phyloP scores from a whole-genome alignment of 1,284 basidiomycete species.

The Fomitiporia mediterranea region DNA sequence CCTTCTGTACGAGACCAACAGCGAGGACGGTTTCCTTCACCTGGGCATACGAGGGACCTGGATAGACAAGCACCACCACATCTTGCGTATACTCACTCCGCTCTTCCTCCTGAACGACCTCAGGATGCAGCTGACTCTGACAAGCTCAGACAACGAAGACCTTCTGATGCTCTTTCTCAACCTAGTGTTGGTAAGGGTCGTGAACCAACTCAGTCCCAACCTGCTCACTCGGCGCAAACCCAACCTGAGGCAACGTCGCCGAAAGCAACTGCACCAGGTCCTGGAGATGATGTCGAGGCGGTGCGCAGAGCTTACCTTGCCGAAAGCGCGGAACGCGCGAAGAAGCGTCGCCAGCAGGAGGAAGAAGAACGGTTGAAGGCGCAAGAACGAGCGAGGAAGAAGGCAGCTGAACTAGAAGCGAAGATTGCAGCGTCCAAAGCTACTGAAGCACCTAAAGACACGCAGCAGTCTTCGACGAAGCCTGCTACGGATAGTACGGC shows the following conservation, averaged over 20 bases:
- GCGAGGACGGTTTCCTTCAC: conserved; percentile 33
- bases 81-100: conserved; percentile 22
- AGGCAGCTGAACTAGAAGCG: conserved; percentile 83
- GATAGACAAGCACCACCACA: conserved; percentile 40
- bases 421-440: conserved; percentile 47
- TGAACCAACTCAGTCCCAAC: neutral
- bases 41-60: conserved; percentile 23
- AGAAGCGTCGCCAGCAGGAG: conserved; percentile 73
- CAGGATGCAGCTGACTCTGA: neutral
- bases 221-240: neutral
- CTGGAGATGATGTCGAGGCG: conserved; percentile 62
- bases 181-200: conserved; percentile 8
- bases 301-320: conserved; percentile 85
- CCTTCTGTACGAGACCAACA: conserved; percentile 7
- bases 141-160: neutral
- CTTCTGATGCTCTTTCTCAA: conserved; percentile 6
- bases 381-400: conserved; percentile 78
- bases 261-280: conserved; percentile 27
- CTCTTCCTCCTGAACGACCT: neutral
- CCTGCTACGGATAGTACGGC: neutral
- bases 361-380: conserved; percentile 83
- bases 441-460: conserved; percentile 25
- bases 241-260: conserved; percentile 28
- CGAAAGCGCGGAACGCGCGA: conserved; percentile 82
- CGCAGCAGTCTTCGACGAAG: neutral